Percentiles rank a stretch among this genome's conserved stretches.
Evolutionary conservation across 2,329 filamentous ascomycete species (phyloP).

Genomic region (Aureobasidium sp.): DNA sequence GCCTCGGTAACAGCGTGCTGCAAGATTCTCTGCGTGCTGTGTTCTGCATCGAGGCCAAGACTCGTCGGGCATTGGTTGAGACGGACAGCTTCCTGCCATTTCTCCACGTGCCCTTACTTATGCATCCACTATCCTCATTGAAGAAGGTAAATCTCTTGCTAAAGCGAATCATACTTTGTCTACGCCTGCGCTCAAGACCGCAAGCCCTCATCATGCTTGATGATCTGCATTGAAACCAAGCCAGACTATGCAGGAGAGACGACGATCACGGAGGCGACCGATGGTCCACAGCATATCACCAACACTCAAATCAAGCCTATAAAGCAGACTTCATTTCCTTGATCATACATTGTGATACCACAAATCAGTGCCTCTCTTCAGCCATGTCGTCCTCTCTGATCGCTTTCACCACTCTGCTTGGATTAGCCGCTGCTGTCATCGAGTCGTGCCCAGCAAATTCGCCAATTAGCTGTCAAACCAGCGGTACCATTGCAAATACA

Average conservation of each 20-base stretch:
- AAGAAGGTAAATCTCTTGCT: background rate
- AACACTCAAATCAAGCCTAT: background rate
- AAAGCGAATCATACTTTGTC: background rate
- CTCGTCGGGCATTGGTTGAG: background rate
- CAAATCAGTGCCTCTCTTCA: background rate
- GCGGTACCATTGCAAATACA: constrained; percentile 44
- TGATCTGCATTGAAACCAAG: background rate
- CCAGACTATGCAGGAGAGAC: constrained; percentile 7
- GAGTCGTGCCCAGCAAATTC: background rate
- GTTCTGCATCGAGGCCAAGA: background rate
- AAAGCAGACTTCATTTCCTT: constrained; percentile 10
- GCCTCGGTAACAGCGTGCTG: background rate
- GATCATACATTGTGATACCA: background rate
- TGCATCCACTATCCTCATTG: constrained; percentile 9
- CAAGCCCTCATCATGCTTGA: background rate
- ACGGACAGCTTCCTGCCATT: constrained; percentile 2
- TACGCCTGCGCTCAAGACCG: background rate
- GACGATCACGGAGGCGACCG: constrained; percentile 1
- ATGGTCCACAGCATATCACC: background rate
- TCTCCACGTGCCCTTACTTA: background rate
- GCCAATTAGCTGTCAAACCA: constrained; percentile 17
- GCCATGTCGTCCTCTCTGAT: background rate
- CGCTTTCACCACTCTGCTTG: background rate
- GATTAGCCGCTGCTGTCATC: background rate
- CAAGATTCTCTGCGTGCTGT: background rate